phyloP scores from a whole-genome alignment of 805 yeast genomes.

The Metschnikowia bowlesiae region DNA sequence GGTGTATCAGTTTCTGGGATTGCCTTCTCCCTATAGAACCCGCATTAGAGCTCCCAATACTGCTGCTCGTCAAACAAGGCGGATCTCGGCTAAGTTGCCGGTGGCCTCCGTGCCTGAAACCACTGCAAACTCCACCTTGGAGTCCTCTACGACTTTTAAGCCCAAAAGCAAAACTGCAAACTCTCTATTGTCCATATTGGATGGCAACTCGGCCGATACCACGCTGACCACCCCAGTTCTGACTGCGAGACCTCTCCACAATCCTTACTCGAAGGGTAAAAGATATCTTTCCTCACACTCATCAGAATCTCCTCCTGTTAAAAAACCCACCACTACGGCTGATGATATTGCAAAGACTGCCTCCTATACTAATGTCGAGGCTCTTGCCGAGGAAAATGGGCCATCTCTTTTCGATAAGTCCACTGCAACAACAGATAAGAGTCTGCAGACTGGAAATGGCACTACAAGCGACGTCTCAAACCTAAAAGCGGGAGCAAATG shows the following conservation, averaged over 20 bases:
- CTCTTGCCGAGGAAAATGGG: constrained; percentile 14
- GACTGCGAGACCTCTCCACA: constrained; percentile 12
- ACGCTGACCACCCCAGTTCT: neutral
- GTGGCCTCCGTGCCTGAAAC: constrained; percentile 1
- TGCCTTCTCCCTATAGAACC: constrained; percentile 43
- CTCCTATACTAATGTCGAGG: constrained; percentile 29
- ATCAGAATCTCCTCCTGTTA: constrained; percentile 7
- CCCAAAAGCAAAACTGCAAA: constrained; percentile 46
- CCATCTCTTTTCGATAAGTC: neutral
- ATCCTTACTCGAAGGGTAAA: constrained; percentile 13
- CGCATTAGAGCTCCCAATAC: constrained; percentile 33
- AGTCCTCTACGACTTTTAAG: constrained; percentile 13
- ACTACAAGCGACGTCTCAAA: neutral
- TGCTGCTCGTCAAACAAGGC: constrained; percentile 13
- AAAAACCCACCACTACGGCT: constrained; percentile 21
- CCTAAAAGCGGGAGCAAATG: neutral
- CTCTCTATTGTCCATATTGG: constrained; percentile 43
- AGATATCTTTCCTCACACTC: constrained; percentile 7
- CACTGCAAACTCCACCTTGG: constrained; percentile 4
- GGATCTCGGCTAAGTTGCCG: constrained; percentile 8
- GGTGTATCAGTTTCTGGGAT: constrained; percentile 43
- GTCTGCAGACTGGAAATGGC: neutral
- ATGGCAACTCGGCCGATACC: constrained; percentile 17
- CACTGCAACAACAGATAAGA: neutral
- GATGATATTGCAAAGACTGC: constrained; percentile 36